A percentile compares a stretch with the other conserved stretches of the same genome.
Conservation (phyloP, 140 eudicot genomes). For the Flaveria floridana region DNA sequence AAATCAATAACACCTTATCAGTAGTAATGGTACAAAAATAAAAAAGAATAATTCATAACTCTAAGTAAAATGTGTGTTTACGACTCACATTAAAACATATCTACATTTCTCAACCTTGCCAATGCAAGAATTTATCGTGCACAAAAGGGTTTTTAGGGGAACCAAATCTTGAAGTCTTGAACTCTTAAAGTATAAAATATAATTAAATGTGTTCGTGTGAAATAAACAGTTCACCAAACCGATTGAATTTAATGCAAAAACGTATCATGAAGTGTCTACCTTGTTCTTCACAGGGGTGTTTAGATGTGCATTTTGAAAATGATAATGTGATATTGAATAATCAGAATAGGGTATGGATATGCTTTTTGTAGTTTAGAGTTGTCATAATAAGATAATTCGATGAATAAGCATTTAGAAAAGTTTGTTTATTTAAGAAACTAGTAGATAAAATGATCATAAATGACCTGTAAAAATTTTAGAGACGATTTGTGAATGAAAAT, state of each 20-base stretch:
- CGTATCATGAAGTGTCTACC: neutral
- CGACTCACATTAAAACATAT: neutral
- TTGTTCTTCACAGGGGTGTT: slow-evolving; percentile 1
- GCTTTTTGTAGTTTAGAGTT: neutral
- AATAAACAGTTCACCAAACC: slow-evolving; percentile 14
- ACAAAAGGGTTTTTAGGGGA: neutral
- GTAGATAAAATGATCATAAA: neutral
- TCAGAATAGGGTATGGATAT: neutral
- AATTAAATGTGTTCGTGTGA: neutral
- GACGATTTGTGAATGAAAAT: neutral
- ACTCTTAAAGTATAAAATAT: neutral
- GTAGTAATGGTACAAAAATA: neutral
- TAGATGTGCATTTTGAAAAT: neutral
- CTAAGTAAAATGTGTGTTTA: neutral
- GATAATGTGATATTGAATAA: neutral
- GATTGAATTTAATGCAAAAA: neutral
- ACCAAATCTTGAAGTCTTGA: neutral
- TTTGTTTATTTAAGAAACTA: neutral
- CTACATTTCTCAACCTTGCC: slow-evolving; percentile 13
- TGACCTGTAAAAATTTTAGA: neutral
- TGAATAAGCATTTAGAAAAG: neutral
- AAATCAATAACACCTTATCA: slow-evolving; percentile 24
- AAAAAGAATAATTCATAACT: slow-evolving; percentile 10
- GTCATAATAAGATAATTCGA: slow-evolving; percentile 11
- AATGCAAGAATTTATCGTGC: slow-evolving; percentile 1